Percentiles rank a stretch among this genome's conserved stretches.
Evolutionary conservation across 768 basidiomycete species (phyloP).

Genomic region (Trametes cubensis): DNA sequence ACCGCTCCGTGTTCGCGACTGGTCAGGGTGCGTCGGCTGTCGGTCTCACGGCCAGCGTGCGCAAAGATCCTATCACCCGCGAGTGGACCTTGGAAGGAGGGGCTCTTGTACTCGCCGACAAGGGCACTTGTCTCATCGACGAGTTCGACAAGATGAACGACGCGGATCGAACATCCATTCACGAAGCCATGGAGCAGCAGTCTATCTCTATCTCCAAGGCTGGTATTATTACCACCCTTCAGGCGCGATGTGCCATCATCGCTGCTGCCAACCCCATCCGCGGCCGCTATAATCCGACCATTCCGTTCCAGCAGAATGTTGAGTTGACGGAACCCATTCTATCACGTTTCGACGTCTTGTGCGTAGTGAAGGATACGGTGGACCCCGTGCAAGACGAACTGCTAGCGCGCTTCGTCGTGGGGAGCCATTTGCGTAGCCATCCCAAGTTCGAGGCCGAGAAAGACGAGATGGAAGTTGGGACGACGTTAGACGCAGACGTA

Average conservation of each 20-base stretch:
- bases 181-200: constrained; percentile 99
- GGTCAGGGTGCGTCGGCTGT: constrained; percentile 98
- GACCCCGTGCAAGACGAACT: constrained; percentile 98
- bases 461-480: constrained; percentile 95
- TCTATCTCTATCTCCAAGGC: constrained; percentile 99
- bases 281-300: constrained; percentile 96
- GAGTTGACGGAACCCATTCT: constrained; percentile 98
- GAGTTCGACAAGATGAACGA: constrained; percentile 99
- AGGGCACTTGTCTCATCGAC: constrained; percentile 96
- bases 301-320: constrained; percentile 98
- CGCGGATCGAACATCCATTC: constrained; percentile 94
- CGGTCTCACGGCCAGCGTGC: constrained; percentile 97
- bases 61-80: constrained; percentile 94
- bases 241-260: constrained; percentile 96
- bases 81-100: constrained; percentile 99
- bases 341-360: constrained; percentile 96
- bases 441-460: constrained; percentile 84
- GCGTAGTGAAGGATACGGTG: constrained; percentile 96
- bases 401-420: constrained; percentile 96
- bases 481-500: constrained; percentile 88
- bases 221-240: constrained; percentile 96
- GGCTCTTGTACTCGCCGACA: constrained; percentile 96
- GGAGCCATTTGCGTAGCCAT: constrained; percentile 92
- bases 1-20: constrained; percentile 96
- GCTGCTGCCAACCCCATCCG: constrained; percentile 98